phyloP scores from a whole-genome alignment of 345 rosid genomes.

The Syzygium aqueum region DNA sequence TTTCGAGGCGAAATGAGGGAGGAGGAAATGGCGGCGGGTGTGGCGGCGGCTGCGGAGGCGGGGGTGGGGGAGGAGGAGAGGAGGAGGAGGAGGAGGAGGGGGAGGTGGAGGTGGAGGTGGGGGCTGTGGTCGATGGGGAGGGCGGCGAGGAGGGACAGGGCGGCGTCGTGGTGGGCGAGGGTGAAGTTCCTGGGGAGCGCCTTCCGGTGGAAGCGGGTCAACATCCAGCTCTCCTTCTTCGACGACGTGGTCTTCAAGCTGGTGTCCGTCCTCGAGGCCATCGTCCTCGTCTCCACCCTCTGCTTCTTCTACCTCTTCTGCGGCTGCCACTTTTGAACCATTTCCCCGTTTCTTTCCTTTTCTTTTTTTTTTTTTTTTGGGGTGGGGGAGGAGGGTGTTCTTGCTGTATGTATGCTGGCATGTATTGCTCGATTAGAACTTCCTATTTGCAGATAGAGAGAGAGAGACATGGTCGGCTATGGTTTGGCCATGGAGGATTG shows the following conservation, averaged over 20 bases:
- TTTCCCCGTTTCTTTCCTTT: not conserved
- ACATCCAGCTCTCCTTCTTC: conserved; percentile 9
- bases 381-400: not conserved
- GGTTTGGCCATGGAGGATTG: not conserved
- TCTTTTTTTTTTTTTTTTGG: no score
- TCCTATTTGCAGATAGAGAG: not conserved
- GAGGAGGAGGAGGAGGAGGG: not conserved
- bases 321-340: conserved; percentile 24
- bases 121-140: not conserved
- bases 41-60: not conserved
- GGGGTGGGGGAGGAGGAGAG: not conserved
- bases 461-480: not conserved
- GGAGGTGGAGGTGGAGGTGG: not conserved
- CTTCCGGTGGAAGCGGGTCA: conserved; percentile 11
- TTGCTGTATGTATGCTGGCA: not conserved
- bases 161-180: not conserved
- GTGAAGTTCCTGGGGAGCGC: conserved; percentile 5
- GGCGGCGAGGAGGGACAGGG: conserved; percentile 1
- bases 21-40: not conserved
- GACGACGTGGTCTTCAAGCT: conserved; percentile 22
- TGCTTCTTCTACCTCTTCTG: conserved; percentile 37
- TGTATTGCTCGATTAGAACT: not conserved
- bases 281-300: conserved; percentile 23
- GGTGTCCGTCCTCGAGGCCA: conserved; percentile 22
- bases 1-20: not conserved